Percentiles rank a stretch among this genome's conserved stretches.
These are phyloP conservation scores for Bolboschoenus planiculmis DNA, from an alignment of 176 grass and related monocot genomes.

Conservation along the genomic window DNA sequence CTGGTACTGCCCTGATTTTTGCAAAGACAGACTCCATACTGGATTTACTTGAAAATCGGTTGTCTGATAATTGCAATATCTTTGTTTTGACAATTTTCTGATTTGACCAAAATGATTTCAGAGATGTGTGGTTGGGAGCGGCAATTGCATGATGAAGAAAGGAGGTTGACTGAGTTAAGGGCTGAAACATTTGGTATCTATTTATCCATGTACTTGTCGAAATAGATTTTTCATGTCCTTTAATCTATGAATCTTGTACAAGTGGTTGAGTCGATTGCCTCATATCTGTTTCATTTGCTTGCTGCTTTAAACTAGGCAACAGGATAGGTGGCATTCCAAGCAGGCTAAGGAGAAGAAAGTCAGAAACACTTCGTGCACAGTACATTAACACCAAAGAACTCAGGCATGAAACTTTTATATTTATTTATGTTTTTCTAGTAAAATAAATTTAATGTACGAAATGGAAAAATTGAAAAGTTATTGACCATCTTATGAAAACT, in stretches of 20 bases:
- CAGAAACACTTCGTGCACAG: conserved; percentile 85
- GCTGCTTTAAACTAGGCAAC: conserved; percentile 37
- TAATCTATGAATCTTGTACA: background rate
- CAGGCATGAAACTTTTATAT: conserved; percentile 29
- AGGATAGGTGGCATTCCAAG: conserved; percentile 35
- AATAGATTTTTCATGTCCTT: background rate
- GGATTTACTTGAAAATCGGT: background rate
- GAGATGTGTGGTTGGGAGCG: conserved; percentile 81
- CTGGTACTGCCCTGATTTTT: conserved; percentile 6
- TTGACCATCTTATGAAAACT: conserved; percentile 13
- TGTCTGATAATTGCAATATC: background rate
- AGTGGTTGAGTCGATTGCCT: conserved; percentile 2
- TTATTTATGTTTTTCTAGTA: background rate
- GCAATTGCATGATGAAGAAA: conserved; percentile 46
- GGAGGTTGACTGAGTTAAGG: conserved; percentile 36
- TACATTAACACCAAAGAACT: conserved; percentile 82
- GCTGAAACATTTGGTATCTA: conserved; percentile 50
- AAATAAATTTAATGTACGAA: background rate
- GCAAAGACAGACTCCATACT: background rate
- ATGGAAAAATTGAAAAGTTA: conserved; percentile 2
- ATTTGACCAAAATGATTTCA: conserved; percentile 27
- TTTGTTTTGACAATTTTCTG: conserved; percentile 1
- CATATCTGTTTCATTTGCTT: background rate
- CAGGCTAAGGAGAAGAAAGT: conserved; percentile 59
- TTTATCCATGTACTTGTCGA: background rate